A percentile compares a stretch with the other conserved stretches of the same genome.
Evolutionary conservation across 2,329 filamentous ascomycete genomes (phyloP).

Genomic region (Epichloe glyceriae): DNA sequence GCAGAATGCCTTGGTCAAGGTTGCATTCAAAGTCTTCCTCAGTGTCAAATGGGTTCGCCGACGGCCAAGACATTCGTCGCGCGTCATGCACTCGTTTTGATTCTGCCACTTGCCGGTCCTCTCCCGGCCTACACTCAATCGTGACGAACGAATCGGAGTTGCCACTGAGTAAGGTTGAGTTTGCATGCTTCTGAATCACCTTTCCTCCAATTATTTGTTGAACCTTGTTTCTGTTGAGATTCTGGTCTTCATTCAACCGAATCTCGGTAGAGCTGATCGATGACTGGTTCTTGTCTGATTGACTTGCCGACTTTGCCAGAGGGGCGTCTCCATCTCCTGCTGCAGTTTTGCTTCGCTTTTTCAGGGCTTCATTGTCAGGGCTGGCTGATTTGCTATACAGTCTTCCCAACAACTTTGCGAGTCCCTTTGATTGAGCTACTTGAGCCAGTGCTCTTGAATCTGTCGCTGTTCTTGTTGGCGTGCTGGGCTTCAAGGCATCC

Average conservation of each 20-base stretch:
- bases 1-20: conserved; percentile 26
- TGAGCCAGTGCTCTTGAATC: conserved; percentile 15
- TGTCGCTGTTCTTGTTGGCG: conserved; percentile 6
- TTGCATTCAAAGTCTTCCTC: conserved; percentile 26
- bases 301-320: background rate
- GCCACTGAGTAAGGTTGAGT: background rate
- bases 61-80: background rate
- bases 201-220: conserved; percentile 8
- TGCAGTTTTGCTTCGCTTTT: background rate
- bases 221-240: conserved; percentile 22
- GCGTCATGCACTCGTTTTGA: background rate
- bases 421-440: conserved; percentile 17
- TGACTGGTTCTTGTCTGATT: conserved; percentile 4
- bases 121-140: background rate
- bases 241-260: conserved; percentile 21
- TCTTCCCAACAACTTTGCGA: conserved; percentile 22
- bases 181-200: background rate
- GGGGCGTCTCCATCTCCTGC: background rate
- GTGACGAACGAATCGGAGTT: background rate
- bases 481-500: conserved; percentile 19
- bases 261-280: conserved; percentile 20
- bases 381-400: conserved; percentile 16
- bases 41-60: conserved; percentile 19
- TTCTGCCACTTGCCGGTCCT: background rate
- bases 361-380: conserved; percentile 8